These are phyloP conservation scores for Ramalina peruviana DNA, from an alignment of 495 filamentous ascomycete genomes.

Conservation along the genomic window DNA sequence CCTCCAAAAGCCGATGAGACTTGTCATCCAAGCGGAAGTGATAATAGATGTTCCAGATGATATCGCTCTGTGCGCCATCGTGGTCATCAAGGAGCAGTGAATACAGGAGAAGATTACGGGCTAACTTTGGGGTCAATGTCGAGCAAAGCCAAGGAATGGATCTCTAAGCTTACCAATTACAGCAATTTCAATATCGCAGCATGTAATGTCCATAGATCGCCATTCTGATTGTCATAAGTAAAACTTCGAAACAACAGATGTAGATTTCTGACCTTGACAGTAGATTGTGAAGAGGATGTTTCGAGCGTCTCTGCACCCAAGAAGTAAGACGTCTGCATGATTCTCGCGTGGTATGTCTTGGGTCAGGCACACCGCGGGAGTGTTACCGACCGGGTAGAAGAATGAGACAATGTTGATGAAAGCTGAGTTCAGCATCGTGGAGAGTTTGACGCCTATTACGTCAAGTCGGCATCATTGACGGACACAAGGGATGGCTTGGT, in stretches of 20 bases:
- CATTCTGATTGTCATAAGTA: conserved; percentile 7
- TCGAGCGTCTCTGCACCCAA: conserved; percentile 37
- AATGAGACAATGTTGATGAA: background rate
- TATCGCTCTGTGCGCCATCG: conserved; percentile 4
- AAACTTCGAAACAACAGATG: too few species aligned
- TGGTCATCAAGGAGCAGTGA: conserved; percentile 29
- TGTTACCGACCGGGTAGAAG: conserved; percentile 38
- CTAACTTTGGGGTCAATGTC: conserved; percentile 14
- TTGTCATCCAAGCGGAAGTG: conserved; percentile 30
- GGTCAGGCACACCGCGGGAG: conserved; percentile 35
- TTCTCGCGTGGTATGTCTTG: conserved; percentile 31
- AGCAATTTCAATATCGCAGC: conserved; percentile 34
- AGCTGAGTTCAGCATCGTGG: conserved; percentile 16
- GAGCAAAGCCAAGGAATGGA: conserved; percentile 10
- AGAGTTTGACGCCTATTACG: too few species aligned
- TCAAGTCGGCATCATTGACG: too few species aligned
- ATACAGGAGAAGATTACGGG: conserved; percentile 38
- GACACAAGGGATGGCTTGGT: too few species aligned
- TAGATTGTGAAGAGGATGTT: too few species aligned
- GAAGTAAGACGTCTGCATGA: conserved; percentile 32
- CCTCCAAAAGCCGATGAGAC: conserved; percentile 20
- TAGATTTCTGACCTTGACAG: too few species aligned
- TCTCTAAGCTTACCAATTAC: conserved; percentile 23
- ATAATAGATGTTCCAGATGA: conserved; percentile 43
- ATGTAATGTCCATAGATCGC: conserved; percentile 25